phyloP scores from a whole-genome alignment of 78 protist genomes.

The Cavenderia fasciculata region DNA sequence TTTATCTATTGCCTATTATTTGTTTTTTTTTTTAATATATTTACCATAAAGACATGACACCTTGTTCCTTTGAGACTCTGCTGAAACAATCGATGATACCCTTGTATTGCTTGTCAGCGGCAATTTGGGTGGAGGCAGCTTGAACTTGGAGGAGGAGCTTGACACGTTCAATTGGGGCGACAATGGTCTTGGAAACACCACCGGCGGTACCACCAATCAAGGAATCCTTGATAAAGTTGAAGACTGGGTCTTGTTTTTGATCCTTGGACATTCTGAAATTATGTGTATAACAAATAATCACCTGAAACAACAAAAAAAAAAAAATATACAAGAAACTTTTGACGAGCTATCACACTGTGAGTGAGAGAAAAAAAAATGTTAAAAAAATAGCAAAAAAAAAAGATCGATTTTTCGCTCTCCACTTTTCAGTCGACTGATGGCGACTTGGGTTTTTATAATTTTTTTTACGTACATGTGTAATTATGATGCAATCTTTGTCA shows the following conservation, averaged over 20 bases:
- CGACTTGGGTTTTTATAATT: too few relatives aligned
- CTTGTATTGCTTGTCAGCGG: slow-evolving; percentile 88
- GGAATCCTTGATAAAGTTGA: slow-evolving; percentile 69
- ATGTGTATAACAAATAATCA: background rate
- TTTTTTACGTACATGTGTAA: too few relatives aligned
- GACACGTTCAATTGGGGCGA: slow-evolving; percentile 98
- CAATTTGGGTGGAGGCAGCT: slow-evolving; percentile 83
- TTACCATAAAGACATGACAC: slow-evolving; percentile 82
- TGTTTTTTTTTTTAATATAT: background rate
- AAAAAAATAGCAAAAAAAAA: too few relatives aligned
- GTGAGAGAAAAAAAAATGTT: too few relatives aligned
- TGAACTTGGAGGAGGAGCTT: slow-evolving; percentile 97
- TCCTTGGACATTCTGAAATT: background rate
- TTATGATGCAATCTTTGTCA: too few relatives aligned
- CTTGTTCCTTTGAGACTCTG: slow-evolving; percentile 96
- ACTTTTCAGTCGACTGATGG: too few relatives aligned
- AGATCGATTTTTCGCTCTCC: too few relatives aligned
- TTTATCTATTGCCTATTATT: too few relatives aligned
- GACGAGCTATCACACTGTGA: too few relatives aligned
- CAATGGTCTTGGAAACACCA: slow-evolving; percentile 95
- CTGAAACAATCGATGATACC: slow-evolving; percentile 95
- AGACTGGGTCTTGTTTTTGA: slow-evolving; percentile 34
- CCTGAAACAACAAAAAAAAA: background rate
- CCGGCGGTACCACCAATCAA: slow-evolving; percentile 93
- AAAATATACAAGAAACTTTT: background rate